Conservation (phyloP, 345 rosid genomes). For the Trapa bicornis region DNA sequence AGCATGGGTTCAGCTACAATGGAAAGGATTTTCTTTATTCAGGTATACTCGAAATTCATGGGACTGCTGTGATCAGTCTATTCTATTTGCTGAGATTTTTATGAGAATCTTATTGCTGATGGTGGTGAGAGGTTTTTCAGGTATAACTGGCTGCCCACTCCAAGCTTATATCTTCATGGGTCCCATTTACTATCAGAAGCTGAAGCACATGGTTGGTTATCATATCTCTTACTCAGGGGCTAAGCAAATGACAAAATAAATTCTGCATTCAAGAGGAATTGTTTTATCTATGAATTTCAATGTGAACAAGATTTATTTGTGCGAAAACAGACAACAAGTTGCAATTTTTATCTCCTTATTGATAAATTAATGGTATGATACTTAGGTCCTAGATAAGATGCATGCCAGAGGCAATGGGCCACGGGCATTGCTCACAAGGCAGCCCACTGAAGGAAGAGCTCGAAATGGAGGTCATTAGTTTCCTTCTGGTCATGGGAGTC, state of each 20-base stretch:
- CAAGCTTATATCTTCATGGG: conserved; percentile 94
- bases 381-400: conserved; percentile 79
- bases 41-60: conserved; percentile 24
- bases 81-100: not conserved
- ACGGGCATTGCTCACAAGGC: conserved; percentile 78
- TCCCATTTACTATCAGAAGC: conserved; percentile 92
- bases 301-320: not conserved
- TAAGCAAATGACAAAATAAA: not conserved
- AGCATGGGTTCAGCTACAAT: conserved; percentile 69
- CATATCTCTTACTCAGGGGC: not conserved
- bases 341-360: not conserved
- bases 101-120: not conserved
- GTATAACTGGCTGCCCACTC: conserved; percentile 78
- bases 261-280: not conserved
- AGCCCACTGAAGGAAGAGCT: conserved; percentile 97
- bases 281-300: not conserved
- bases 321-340: not conserved
- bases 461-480: conserved; percentile 67
- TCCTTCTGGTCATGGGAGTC: not conserved
- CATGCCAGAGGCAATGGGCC: conserved; percentile 97
- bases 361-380: not conserved
- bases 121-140: conserved; percentile 25
- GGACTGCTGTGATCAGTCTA: not conserved
- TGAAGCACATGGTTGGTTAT: conserved; percentile 84
- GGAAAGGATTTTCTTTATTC: conserved; percentile 91